phyloP scores from a whole-genome alignment of 2,329 filamentous ascomycete species.

The Aspergillus phoenicis region DNA sequence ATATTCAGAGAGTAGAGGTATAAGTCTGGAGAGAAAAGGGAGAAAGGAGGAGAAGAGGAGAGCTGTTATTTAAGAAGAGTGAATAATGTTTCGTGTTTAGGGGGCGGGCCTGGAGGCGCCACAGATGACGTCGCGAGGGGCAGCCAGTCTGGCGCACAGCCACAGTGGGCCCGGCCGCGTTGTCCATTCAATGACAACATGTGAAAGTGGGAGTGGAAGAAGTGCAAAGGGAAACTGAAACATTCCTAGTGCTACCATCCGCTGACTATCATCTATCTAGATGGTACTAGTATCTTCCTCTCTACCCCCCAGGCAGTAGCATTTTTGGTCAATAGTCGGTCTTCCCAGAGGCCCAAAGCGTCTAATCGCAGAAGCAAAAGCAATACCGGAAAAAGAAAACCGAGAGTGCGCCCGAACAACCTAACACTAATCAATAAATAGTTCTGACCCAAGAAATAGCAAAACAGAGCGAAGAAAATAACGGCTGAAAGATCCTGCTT shows the following conservation, averaged over 20 bases:
- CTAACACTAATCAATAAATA: neutral
- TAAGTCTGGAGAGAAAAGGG: constrained; percentile 3
- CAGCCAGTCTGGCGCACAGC: constrained; percentile 5
- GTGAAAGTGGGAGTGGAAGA: neutral
- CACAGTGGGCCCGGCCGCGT: constrained; percentile 1
- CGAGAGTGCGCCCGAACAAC: constrained; percentile 3
- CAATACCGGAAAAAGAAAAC: neutral
- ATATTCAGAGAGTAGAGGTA: neutral
- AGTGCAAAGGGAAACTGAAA: neutral
- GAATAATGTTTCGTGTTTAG: neutral
- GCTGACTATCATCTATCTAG: neutral
- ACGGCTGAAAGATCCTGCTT: constrained; percentile 5
- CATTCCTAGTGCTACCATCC: neutral
- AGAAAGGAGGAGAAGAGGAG: constrained; percentile 6
- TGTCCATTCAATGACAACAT: neutral
- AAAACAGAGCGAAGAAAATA: neutral
- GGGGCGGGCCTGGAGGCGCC: constrained; percentile 7
- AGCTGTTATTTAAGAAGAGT: neutral
- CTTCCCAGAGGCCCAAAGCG: neutral
- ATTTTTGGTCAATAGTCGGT: constrained; percentile 15
- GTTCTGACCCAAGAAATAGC: neutral
- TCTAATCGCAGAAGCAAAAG: neutral
- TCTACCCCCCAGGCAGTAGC: constrained; percentile 13
- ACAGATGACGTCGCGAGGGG: constrained; percentile 18
- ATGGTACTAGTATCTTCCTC: too few species aligned